Conservation (phyloP, 192 early-diverging fungal genomes). For the Funneliformis geosporum region DNA sequence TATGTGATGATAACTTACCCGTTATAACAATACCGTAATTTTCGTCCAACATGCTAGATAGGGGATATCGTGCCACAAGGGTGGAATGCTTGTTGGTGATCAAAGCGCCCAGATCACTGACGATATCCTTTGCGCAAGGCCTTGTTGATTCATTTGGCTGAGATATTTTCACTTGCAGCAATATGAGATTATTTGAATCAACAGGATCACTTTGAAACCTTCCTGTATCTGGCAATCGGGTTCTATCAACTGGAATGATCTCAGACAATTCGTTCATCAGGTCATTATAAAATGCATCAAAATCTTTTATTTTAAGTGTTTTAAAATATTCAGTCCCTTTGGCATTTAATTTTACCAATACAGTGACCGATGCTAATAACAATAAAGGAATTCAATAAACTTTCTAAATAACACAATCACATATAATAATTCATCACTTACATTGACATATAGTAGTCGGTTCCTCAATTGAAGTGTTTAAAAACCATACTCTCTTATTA, state of each 20-base stretch:
- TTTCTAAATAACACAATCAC: no score
- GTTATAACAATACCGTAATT: neutral
- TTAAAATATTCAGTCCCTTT: neutral
- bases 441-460: neutral
- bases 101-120: neutral
- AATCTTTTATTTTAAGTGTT: neutral
- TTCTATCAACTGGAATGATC: neutral
- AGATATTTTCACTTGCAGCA: neutral
- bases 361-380: neutral
- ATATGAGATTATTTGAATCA: neutral
- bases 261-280: neutral
- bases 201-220: neutral
- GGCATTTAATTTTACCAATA: neutral
- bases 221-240: neutral
- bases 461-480: neutral
- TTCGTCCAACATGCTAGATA: neutral
- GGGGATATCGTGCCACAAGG: neutral
- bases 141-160: neutral
- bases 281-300: neutral
- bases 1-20: neutral
- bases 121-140: neutral
- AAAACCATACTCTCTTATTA: neutral
- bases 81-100: neutral
- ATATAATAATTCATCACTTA: neutral
- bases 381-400: no score